Evolutionary conservation across 2,329 filamentous ascomycete species (phyloP).

Genomic region (Stachybotrys chartarum): DNA sequence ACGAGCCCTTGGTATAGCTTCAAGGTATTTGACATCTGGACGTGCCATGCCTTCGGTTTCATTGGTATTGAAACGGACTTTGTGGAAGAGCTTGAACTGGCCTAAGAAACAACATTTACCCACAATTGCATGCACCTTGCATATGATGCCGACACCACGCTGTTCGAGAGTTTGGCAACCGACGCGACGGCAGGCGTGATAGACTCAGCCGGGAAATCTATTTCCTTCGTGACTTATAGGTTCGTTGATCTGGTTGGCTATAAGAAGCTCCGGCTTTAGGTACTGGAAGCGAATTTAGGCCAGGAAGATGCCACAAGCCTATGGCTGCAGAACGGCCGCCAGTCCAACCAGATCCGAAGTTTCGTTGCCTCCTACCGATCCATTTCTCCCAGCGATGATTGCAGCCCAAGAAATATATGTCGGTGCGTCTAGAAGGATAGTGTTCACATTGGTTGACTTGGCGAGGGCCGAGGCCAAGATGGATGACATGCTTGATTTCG

Average conservation of each 20-base stretch:
- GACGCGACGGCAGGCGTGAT: not conserved
- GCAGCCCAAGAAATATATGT: not conserved
- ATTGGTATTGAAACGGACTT: slow-evolving; percentile 1
- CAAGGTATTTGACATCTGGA: not conserved
- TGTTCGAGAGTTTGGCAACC: slow-evolving; percentile 1
- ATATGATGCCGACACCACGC: slow-evolving; percentile 15
- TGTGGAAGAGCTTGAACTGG: slow-evolving; percentile 9
- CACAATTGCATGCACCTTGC: slow-evolving; percentile 11
- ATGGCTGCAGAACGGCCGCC: slow-evolving; percentile 13
- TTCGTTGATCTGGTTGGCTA: slow-evolving; percentile 26
- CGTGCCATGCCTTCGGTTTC: slow-evolving; percentile 1
- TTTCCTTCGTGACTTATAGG: not conserved
- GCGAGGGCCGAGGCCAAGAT: not conserved
- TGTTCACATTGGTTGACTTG: not conserved
- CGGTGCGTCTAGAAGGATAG: not conserved
- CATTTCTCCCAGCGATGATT: not conserved
- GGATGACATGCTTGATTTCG: not conserved
- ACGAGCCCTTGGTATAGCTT: slow-evolving; percentile 1
- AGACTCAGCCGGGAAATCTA: not conserved
- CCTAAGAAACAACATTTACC: slow-evolving; percentile 8
- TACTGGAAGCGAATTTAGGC: slow-evolving; percentile 24
- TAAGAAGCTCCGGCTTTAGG: slow-evolving; percentile 21
- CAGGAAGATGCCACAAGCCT: slow-evolving; percentile 12
- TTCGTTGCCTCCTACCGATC: not conserved
- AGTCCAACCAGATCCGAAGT: not conserved